phyloP scores from a whole-genome alignment of 1,139 yeast genomes.

The Nakaseomyces sp. region DNA sequence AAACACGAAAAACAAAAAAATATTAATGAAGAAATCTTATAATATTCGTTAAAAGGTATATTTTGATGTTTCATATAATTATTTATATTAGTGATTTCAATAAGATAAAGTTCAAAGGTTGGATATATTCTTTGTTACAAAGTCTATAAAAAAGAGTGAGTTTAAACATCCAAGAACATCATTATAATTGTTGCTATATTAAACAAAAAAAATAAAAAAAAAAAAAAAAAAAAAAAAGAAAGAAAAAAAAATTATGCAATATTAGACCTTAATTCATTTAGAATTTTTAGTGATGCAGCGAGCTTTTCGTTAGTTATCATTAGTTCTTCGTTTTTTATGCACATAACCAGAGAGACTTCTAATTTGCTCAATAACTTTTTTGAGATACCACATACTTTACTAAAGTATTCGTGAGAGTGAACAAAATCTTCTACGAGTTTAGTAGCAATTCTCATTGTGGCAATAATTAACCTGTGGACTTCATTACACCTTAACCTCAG shows the following conservation, averaged over 20 bases:
- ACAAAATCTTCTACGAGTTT: slow-evolving; percentile 45
- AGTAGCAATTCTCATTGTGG: slow-evolving; percentile 42
- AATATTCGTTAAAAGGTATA: too few relatives aligned
- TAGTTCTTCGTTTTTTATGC: slow-evolving; percentile 18
- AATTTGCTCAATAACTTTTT: slow-evolving; percentile 37
- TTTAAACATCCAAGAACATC: too few relatives aligned
- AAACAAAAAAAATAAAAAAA: not conserved
- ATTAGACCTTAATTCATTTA: slow-evolving; percentile 13
- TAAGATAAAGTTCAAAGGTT: too few relatives aligned
- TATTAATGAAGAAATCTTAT: not conserved
- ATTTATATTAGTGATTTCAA: too few relatives aligned
- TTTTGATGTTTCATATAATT: too few relatives aligned
- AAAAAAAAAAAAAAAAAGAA: not conserved
- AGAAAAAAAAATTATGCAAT: not conserved
- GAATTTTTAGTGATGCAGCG: slow-evolving; percentile 12
- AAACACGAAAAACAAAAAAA: not conserved
- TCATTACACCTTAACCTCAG: slow-evolving; percentile 29
- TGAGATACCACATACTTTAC: slow-evolving; percentile 46
- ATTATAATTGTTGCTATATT: too few relatives aligned
- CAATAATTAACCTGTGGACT: slow-evolving; percentile 42
- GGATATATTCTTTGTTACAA: too few relatives aligned
- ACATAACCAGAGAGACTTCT: slow-evolving; percentile 40
- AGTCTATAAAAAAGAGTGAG: too few relatives aligned
- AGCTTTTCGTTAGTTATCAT: slow-evolving; percentile 20
- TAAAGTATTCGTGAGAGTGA: slow-evolving; percentile 42